Evolutionary conservation across 768 basidiomycete genomes (phyloP).

Genomic region (Podaxis mareebaensis): DNA sequence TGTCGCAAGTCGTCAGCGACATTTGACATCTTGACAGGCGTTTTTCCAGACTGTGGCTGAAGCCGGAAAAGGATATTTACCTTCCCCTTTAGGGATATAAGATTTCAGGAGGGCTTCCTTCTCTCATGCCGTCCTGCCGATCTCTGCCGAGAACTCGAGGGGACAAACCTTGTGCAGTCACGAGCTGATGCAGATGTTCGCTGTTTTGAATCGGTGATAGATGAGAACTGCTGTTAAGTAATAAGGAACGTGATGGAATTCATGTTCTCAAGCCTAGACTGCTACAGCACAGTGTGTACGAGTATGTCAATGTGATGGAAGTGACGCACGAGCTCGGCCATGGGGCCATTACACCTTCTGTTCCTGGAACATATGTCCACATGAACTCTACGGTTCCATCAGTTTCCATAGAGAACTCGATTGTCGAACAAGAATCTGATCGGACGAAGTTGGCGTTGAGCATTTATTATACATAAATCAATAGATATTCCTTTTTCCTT

Average conservation of each 20-base stretch:
- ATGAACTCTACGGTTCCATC: background rate
- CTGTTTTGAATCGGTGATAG: too few relatives aligned
- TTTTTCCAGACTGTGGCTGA: background rate
- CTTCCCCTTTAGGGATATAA: slow-evolving; percentile 10
- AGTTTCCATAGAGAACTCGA: background rate
- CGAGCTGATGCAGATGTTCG: too few relatives aligned
- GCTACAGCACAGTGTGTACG: too few relatives aligned
- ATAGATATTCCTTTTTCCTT: background rate
- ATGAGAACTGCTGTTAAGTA: background rate
- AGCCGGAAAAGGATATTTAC: slow-evolving; percentile 12
- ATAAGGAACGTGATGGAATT: background rate
- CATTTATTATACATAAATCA: background rate
- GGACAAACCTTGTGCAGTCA: background rate
- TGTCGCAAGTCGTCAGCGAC: background rate
- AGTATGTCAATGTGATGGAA: background rate
- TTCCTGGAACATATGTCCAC: background rate
- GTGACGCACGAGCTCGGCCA: background rate
- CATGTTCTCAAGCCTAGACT: background rate
- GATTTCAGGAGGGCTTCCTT: background rate
- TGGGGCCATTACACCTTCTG: background rate
- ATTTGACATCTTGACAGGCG: background rate
- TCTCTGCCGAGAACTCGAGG: background rate
- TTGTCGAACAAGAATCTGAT: background rate
- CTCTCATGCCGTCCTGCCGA: background rate
- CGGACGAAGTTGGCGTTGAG: background rate